Evolutionary conservation across 192 early-diverging fungal species (phyloP).

Genomic region (Backusella liffmaniae): DNA sequence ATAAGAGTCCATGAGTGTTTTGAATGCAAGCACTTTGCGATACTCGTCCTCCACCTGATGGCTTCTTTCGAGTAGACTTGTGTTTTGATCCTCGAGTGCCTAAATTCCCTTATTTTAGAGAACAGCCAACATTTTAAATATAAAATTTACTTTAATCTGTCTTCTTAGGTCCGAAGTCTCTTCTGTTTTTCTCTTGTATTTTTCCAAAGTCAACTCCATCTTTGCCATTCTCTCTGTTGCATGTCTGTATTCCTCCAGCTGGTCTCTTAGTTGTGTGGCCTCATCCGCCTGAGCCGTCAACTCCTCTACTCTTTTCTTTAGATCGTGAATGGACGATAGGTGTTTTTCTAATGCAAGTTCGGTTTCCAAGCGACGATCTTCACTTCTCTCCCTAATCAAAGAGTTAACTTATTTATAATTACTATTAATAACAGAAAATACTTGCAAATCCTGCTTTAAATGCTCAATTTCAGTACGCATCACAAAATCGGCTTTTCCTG

Average conservation of each 20-base stretch:
- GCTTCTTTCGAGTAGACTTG: conserved; percentile 67
- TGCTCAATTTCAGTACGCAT: conserved; percentile 85
- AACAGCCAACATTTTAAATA: not conserved
- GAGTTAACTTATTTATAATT: not conserved
- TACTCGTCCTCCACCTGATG: conserved; percentile 86
- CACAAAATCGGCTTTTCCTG: conserved; percentile 83
- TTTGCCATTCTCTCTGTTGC: conserved; percentile 88
- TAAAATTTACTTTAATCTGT: conserved; percentile 62
- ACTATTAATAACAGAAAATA: not conserved
- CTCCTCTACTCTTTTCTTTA: conserved; percentile 50
- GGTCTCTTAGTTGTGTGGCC: conserved; percentile 72
- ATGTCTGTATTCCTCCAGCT: conserved; percentile 89
- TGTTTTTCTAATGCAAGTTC: conserved; percentile 65
- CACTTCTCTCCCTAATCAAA: conserved; percentile 66
- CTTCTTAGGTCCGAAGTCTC: conserved; percentile 80
- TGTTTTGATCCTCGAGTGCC: conserved; percentile 77
- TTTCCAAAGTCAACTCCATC: conserved; percentile 92
- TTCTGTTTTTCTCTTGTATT: conserved; percentile 94
- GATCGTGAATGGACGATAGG: conserved; percentile 56
- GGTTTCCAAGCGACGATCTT: conserved; percentile 66
- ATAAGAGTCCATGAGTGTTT: conserved; percentile 81
- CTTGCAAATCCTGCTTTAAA: conserved; percentile 80
- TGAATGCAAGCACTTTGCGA: conserved; percentile 72
- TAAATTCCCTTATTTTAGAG: not conserved
- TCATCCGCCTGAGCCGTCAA: conserved; percentile 72